Percentiles rank a stretch among this genome's conserved stretches.
phyloP scores from a whole-genome alignment of 352 stramenopile species.

The Blastocystis sp. region DNA sequence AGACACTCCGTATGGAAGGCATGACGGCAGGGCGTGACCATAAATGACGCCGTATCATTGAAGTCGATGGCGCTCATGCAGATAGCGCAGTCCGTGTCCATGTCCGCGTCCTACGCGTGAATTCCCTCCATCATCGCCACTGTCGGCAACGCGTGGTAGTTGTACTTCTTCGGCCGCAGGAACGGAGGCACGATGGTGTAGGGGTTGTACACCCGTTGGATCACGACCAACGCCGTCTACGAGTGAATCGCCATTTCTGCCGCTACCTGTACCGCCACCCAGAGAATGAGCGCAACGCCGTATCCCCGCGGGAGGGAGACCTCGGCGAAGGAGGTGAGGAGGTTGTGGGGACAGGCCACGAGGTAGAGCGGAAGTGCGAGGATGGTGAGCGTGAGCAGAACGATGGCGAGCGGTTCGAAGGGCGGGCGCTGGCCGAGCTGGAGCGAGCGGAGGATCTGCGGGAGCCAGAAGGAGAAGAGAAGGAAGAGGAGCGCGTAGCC shows the following conservation, averaged over 20 bases:
- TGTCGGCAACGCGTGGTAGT: conserved; percentile 80
- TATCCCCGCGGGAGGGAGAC: not conserved
- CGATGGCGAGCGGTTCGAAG: conserved; percentile 78
- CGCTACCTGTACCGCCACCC: conserved; percentile 85
- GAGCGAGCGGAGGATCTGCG: conserved; percentile 87
- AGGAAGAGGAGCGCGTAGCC: conserved; percentile 81
- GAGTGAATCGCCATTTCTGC: not conserved
- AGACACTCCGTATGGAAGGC: conserved; percentile 87
- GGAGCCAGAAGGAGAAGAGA: conserved; percentile 95
- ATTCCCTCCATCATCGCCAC: not conserved
- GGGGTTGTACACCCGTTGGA: conserved; percentile 86
- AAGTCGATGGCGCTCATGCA: conserved; percentile 78
- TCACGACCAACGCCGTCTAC: conserved; percentile 76
- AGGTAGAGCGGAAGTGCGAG: conserved; percentile 91
- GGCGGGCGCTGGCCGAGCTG: conserved; percentile 72
- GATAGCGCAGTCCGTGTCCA: conserved; percentile 78
- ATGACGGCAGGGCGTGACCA: conserved; percentile 87
- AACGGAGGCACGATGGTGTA: conserved; percentile 89
- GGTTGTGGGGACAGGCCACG: conserved; percentile 87
- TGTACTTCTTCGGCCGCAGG: conserved; percentile 92
- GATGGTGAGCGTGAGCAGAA: conserved; percentile 86
- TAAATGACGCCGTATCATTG: conserved; percentile 81
- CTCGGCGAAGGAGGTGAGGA: conserved; percentile 79
- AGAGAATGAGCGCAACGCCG: conserved; percentile 77
- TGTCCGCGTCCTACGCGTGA: not conserved